Conservation (phyloP, 2,329 filamentous ascomycete species). For the Penicillium rolfsii region DNA sequence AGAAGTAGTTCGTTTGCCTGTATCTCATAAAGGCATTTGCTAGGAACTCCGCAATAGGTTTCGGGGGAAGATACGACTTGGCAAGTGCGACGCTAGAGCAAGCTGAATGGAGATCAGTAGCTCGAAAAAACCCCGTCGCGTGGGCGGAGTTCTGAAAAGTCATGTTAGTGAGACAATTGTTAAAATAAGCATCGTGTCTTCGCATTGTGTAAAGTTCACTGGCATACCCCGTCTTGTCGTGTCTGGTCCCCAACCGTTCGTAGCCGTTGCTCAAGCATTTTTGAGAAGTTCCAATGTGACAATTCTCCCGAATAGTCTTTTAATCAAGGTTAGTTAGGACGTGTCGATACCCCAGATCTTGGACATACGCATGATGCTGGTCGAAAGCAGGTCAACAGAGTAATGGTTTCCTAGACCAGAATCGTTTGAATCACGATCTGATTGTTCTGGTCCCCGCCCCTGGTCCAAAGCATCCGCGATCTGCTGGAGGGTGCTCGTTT, state of each 20-base stretch:
- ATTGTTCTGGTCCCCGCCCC: neutral
- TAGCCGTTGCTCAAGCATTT: neutral
- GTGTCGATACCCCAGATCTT: neutral
- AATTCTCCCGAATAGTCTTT: neutral
- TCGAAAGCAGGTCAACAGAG: neutral
- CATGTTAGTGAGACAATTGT: neutral
- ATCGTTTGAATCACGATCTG: neutral
- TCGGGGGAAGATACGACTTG: neutral
- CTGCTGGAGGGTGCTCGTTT: neutral
- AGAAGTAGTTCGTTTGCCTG: neutral
- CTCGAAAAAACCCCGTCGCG: neutral
- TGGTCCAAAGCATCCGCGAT: neutral
- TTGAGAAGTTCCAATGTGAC: slow-evolving; percentile 2
- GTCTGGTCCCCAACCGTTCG: neutral
- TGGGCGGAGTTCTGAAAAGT: neutral
- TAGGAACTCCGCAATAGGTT: neutral
- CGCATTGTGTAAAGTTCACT: neutral
- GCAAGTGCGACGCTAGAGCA: neutral
- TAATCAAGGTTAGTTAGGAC: neutral
- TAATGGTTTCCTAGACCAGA: neutral
- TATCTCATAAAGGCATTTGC: neutral
- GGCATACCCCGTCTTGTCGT: neutral
- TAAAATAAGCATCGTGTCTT: neutral
- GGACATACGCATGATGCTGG: slow-evolving; percentile 1
- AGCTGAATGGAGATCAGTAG: neutral